Evolutionary conservation across 352 stramenopile species (phyloP).

Genomic region (Globisporangium parvum): DNA sequence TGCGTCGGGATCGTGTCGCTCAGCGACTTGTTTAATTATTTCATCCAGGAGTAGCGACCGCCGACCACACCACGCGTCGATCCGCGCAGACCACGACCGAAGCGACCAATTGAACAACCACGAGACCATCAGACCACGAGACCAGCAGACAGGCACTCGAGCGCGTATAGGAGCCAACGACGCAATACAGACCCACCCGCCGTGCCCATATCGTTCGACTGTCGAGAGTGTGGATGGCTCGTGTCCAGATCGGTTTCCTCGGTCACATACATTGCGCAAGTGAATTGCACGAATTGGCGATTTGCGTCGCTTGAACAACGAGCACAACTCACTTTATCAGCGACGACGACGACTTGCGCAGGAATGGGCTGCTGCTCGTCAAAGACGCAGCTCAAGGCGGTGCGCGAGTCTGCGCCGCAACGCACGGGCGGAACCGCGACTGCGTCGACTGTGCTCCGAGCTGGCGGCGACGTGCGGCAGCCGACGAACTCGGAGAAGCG

Average conservation of each 20-base stretch:
- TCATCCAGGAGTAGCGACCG: constrained; percentile 69
- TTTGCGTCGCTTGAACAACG: background rate
- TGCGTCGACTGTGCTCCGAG: constrained; percentile 4
- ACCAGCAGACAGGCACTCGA: constrained; percentile 2
- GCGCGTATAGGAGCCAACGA: constrained; percentile 1
- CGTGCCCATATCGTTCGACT: too few relatives aligned
- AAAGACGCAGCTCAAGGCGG: constrained; percentile 37
- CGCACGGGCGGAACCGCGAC: background rate
- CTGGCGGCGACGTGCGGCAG: constrained; percentile 21
- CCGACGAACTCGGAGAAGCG: constrained; percentile 66
- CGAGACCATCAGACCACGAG: constrained; percentile 1
- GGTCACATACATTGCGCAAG: too few relatives aligned
- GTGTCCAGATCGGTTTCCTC: too few relatives aligned
- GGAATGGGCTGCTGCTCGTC: constrained; percentile 71
- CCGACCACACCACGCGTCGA: too few relatives aligned
- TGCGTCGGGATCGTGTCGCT: constrained; percentile 83
- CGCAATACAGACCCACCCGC: constrained; percentile 10
- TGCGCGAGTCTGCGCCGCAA: constrained; percentile 20
- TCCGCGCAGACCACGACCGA: too few relatives aligned
- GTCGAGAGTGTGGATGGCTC: too few relatives aligned
- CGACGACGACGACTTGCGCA: background rate
- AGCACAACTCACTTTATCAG: background rate
- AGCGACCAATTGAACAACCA: too few relatives aligned
- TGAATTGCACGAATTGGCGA: too few relatives aligned
- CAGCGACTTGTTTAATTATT: constrained; percentile 90